Base-by-base conservation (phyloP, 208 protist species). In the Vickermania spadyakhi region DNA sequence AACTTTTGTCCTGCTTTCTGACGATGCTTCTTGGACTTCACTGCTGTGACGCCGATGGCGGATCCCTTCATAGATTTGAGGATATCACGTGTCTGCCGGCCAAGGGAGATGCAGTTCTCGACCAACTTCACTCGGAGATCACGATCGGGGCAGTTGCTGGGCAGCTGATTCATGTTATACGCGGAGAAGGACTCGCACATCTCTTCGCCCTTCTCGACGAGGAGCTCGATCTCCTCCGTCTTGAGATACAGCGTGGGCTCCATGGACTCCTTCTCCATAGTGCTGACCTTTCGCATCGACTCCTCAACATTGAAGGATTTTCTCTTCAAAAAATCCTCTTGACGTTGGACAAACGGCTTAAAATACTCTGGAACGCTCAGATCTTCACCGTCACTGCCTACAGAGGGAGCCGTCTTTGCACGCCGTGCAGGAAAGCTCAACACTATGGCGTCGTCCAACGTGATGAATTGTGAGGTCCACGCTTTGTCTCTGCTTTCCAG, bases 271-370 rank as follows among this genome's bases (percentile, higher is more conserved):
- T 74, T 68, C 56, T 95, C 84, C 21, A 84, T 77, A 53, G 92
- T 68, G 0, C 60, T 75, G n/a, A 61, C 81, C 54, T 81, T 84
- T 23, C 77, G 68, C 64, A 80, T 81, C 11, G 60, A 77, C 31
- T 77, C 63, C 2, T 29, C 36, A 2, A 56, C 45, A 0, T 60
- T 62, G n/a, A 72, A 75, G 41, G 82, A 72, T 53, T 86, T 92
- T 67, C 89, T 90, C 55, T 76, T 78, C 26, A 95, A 22, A 61
- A 95, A 95, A 66, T 95, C 84, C 21, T 91, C 79, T 62, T 95
- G 88, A 0, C 85, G 79, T 3, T 75, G 79, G 36, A 95, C 75
- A 64, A 95, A 95, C 5, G 80, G 65, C 60, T 84, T 77, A 73
- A 95, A 91, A 62, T 81, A 66, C 58, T 73, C 68, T 21, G 84